A percentile compares a stretch with the other conserved stretches of the same genome.
Evolutionary conservation across 805 yeast species (phyloP).

Genomic region (Diddensiella caesifluorescens): DNA sequence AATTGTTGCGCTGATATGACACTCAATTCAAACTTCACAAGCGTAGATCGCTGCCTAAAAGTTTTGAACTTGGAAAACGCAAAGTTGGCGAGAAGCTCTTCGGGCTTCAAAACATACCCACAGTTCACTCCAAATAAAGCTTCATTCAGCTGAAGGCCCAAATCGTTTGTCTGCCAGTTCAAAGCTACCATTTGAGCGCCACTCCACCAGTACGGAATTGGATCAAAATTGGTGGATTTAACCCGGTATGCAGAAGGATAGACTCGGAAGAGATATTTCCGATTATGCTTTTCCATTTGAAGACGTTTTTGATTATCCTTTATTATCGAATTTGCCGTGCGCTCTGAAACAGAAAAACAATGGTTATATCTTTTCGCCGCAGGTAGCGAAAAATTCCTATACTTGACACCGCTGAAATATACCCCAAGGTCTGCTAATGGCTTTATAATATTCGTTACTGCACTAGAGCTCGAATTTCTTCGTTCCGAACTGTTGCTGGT

Average conservation of each 20-base stretch:
- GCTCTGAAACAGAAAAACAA: slow-evolving; percentile 82
- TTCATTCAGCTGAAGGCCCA: slow-evolving; percentile 83
- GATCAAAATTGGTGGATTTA: slow-evolving; percentile 75
- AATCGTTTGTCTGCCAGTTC: slow-evolving; percentile 90
- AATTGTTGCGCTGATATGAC: slow-evolving; percentile 81
- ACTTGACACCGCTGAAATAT: slow-evolving; percentile 70
- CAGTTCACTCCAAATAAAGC: slow-evolving; percentile 65
- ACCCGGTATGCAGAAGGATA: slow-evolving; percentile 81
- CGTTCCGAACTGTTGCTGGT: not conserved
- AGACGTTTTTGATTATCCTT: slow-evolving; percentile 52
- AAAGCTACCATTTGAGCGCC: slow-evolving; percentile 96
- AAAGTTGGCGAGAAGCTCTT: slow-evolving; percentile 29
- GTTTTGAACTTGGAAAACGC: slow-evolving; percentile 21
- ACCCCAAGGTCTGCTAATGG: slow-evolving; percentile 58
- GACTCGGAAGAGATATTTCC: slow-evolving; percentile 67
- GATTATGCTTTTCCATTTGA: slow-evolving; percentile 71
- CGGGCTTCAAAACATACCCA: slow-evolving; percentile 82
- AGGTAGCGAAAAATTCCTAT: slow-evolving; percentile 76
- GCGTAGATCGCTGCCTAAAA: slow-evolving; percentile 7
- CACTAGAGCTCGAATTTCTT: not conserved
- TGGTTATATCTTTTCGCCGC: slow-evolving; percentile 78
- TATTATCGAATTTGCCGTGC: slow-evolving; percentile 54
- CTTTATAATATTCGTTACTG: slow-evolving; percentile 25
- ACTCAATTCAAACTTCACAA: slow-evolving; percentile 32
- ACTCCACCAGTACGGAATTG: slow-evolving; percentile 70